Base-by-base conservation (phyloP, 2,329 filamentous ascomycete species). In the Gliomastix tumulicola region DNA sequence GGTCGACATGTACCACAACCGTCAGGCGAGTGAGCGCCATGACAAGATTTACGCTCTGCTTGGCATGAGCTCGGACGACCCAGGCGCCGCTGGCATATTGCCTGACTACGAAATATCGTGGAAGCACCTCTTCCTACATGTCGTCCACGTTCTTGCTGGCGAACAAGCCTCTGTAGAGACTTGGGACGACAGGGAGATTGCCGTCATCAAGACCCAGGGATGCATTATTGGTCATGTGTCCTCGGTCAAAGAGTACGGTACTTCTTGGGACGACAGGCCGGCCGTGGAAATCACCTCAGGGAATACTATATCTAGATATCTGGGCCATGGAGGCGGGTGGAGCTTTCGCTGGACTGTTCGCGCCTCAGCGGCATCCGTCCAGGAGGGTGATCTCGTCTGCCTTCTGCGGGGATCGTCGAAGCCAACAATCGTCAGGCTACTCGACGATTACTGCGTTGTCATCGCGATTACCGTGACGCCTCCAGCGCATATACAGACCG, bases 1-100 rank as follows among this genome's bases (percentile, higher is more conserved):
- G 18, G 18, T 36, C 15, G 34, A 36, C 13, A 36, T 30, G 21
- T 36, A 30, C 18, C 34, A 36, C 20, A 36, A 16, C 8, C 34
- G 34, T 9, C n/a, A 36, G 19, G 34, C 34, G n/a, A 25, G 21
- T 16, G 34, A 36, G 20, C 22, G 23, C 25, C 34, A 17, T 11
- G 34, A 36, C 20, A 36, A 19, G 16, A n/a, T 28, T 7, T 28
- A 28, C 16, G 25, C 25, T 15, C 25, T 28, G 2, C 25, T 28
- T 6, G 25, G 25, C 16, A 28, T 28, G 10, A 28, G 25, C 25
- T 28, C 25, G 8, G 25, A 28, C 9, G 8, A 11, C 16, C 9
- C 9, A 2, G 3, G 10, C 16, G 25, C 2, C 16, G 25, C 25
- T 6, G 25, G 25, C 10, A 13, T 28, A 28, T 28, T 15, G 25